phyloP scores from a whole-genome alignment of 164 flowering plant genomes.

The Annona squamosa region DNA sequence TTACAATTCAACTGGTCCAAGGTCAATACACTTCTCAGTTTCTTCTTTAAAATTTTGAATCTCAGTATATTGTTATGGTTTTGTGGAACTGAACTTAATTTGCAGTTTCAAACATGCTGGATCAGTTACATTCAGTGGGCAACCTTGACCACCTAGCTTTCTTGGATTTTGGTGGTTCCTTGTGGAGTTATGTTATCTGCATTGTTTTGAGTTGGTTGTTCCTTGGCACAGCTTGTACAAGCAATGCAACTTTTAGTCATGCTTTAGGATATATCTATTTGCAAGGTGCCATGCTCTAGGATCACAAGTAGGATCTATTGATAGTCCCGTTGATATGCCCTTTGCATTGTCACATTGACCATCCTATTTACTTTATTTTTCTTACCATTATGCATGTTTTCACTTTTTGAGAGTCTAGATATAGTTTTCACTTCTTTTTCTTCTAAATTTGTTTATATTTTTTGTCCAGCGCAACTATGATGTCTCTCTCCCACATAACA shows the following conservation, averaged over 20 bases:
- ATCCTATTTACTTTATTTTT: neutral
- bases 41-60: neutral
- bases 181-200: neutral
- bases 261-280: neutral
- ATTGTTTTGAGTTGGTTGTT: neutral
- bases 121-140: neutral
- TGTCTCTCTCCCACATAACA: conserved; percentile 67
- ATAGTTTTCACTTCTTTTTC: neutral
- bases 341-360: neutral
- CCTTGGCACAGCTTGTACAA: neutral
- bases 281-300: neutral
- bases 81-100: neutral
- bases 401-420: neutral
- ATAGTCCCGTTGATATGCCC: neutral
- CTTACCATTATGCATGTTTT: neutral
- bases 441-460: neutral
- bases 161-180: neutral
- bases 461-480: conserved; percentile 71
- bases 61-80: neutral
- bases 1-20: conserved; percentile 98
- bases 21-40: conserved; percentile 31
- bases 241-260: neutral
- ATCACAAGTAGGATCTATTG: too few species aligned
- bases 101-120: neutral
- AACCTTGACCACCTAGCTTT: neutral